Evolutionary conservation across 2,329 filamentous ascomycete genomes (phyloP), one percentile per base, ranked within the genome.

Genomic region (Pestalotiopsis sp.): DNA sequence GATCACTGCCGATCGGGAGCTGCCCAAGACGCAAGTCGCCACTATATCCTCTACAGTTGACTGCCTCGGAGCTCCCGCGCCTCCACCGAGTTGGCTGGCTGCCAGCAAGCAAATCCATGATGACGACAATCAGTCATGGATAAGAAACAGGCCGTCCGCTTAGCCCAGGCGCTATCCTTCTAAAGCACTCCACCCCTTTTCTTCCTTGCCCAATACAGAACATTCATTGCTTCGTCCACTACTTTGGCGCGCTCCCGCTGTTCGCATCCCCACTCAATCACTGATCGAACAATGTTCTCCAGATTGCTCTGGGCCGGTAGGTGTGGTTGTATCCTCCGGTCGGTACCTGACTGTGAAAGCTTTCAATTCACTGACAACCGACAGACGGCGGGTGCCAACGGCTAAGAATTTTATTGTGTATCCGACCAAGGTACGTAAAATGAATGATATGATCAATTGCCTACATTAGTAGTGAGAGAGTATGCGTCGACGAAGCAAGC

Each of bases 41-140:
- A 62, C 59, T 62, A 36, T 62, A 62, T 62, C 27, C 27, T 59
- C 23, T 39, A 62, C 59, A 36, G 13, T 36, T 39, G 25, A 39
- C 25, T 62, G 59, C 31, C 31, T 62, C 59, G 59, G 59, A 62
- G 59, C 31, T 62, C 59, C 59, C 59, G 59, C 59, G 20, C 36
- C 59, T 39, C 59, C 59, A 62, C 59, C 20, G 59, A 62, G 59
- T 31, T 36, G 27, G 25, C 31, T 39, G 14, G 31, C 20, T 17
- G 31, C 25, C 59, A 36, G 17, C 27, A 39, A 27, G 59, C 13
- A 17, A 36, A 36, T 39, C 25, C 27, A 62, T 62, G 59, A 62
- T 62, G 59, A 62, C 59, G 59, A 62, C 59, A 62, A 39, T 62
- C 59, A 62, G 38, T 39, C 36, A 62, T 62, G 59, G 59, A 62